Base-by-base conservation (phyloP, 768 basidiomycete species). In the Neoboletus magnificus region DNA sequence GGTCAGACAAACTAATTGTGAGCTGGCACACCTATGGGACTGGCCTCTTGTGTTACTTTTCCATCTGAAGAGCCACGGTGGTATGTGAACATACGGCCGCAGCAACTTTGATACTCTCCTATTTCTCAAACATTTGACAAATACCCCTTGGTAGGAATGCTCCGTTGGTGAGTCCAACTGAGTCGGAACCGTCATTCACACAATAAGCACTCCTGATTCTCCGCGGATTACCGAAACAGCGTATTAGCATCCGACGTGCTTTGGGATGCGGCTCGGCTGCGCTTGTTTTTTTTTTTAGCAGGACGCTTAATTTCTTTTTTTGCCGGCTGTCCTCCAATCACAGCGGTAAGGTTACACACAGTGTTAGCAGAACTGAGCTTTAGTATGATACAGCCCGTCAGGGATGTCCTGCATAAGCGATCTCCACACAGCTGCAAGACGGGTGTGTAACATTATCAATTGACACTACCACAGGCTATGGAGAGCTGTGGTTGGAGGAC, bases 1-100 rank as follows among this genome's bases (percentile, higher is more conserved):
- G 33, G 30, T 54, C 55, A 54, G 55, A 64, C 36, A 44, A 60
- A 44, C 48, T 49, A 35, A 47, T 50, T 58, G 56, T 66, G 61
- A 66, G 37, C 52, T 54, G 50, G 36, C 40, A 42, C 49, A 60
- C 55, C 42, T 49, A n/a, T n/a, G n/a, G n/a, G n/a, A n/a, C 23
- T 32, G 4, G 39, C 16, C 18, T 39, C 25, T 32, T 30, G 8
- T 30, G 27, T 35, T 47, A 15, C 33, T 10, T 23, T 20, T 12
- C 8, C n/a, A 11, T 33, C 30, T 25, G 44, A 52, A 13, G 43
- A 33, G 25, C 9, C 32, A 42, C 20, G 8, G 15, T 29, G 20
- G 55, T 46, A 35, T 42, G 32, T 48, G 55, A 42, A 37, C 10
- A 20, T 5, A 16, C 30, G 20, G 27, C 20, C 8, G 18, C 50